Base-by-base conservation (phyloP, 2,329 filamentous ascomycete species). In the Cladobotryum protrusum region DNA sequence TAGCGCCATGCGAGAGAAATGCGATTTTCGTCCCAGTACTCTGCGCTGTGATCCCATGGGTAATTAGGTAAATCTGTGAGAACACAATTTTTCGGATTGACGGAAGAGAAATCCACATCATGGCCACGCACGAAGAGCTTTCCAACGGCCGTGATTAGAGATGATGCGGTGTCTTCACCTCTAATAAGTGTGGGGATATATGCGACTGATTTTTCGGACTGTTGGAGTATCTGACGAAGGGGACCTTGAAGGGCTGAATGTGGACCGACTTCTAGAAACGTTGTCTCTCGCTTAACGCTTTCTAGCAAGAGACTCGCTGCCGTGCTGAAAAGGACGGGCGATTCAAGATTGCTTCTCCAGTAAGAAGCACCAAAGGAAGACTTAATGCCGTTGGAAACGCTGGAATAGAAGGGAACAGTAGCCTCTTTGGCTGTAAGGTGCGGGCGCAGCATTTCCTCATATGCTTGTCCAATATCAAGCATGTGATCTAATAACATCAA, bases 41-140 rank as follows among this genome's bases (percentile, higher is more conserved):
- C 59, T 1, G 57, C 60, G 33, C 59, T 54, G 40, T 72, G 67
- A 18, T 69, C 62, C 68, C 69, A 74, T 1, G 62, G 57, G 43
- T 73, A 73, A 0, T 58, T 54, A 0, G 71, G 71, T n/a, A 74
- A 56, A 41, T 59, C 48, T 3, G 63, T 4, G 53, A 48, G 3
- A 56, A 12, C 7, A 33, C 17, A 57, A 40, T 46, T 47, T 1
- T 17, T 7, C 1, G 46, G 40, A 3, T 56, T 52, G 2, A 56
- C 33, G 4, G 47, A 45, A 0, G 48, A 13, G 2, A 52, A 47
- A 19, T 57, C 29, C 6, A 63, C 56, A 3, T 56, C 41, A 3
- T 64, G 61, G 2, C 52, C n/a, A 1, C 49, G 47, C 34, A 49
- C 47, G 36, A 52, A 40, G 5, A 59, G 43, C 14, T 48, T 47